These are phyloP conservation scores for Pleurotus pulmonarius DNA, from an alignment of 768 basidiomycete species.

Conservation along the genomic window DNA sequence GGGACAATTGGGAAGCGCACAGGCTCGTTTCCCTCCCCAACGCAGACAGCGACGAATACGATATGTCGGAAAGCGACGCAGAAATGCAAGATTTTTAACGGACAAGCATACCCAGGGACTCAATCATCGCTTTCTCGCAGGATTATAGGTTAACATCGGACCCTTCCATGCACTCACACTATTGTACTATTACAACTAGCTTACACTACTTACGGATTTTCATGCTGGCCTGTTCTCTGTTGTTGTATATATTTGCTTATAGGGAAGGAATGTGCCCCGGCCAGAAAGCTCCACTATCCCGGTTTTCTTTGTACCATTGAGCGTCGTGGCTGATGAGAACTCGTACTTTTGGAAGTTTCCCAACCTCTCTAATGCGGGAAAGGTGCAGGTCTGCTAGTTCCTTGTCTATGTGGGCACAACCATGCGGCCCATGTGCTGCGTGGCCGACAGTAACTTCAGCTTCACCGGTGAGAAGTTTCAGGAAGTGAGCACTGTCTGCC, in stretches of 20 bases:
- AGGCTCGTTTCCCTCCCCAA: constrained; percentile 25
- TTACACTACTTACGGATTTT: no score
- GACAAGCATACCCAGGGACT: no score
- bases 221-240: background rate
- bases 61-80: constrained; percentile 29
- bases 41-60: constrained; percentile 24
- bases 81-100: background rate
- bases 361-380: constrained; percentile 31
- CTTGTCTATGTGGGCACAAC: constrained; percentile 42
- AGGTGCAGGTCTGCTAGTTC: constrained; percentile 40
- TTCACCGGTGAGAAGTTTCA: constrained; percentile 44
- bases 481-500: constrained; percentile 55
- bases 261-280: constrained; percentile 28
- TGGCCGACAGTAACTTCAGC: constrained; percentile 28
- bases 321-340: constrained; percentile 53
- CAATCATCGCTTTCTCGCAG: no score
- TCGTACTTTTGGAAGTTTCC: constrained; percentile 31
- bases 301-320: constrained; percentile 46
- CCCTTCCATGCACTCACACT: no score
- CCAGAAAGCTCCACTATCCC: constrained; percentile 37
- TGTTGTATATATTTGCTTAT: background rate
- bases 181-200: no score
- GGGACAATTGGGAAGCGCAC: constrained; percentile 28
- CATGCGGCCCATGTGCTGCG: constrained; percentile 18
- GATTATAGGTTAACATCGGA: no score